A percentile compares a stretch with the other conserved stretches of the same genome.
Conservation (phyloP, 2,329 filamentous ascomycete species). For the Pestalotiopsis fici region DNA sequence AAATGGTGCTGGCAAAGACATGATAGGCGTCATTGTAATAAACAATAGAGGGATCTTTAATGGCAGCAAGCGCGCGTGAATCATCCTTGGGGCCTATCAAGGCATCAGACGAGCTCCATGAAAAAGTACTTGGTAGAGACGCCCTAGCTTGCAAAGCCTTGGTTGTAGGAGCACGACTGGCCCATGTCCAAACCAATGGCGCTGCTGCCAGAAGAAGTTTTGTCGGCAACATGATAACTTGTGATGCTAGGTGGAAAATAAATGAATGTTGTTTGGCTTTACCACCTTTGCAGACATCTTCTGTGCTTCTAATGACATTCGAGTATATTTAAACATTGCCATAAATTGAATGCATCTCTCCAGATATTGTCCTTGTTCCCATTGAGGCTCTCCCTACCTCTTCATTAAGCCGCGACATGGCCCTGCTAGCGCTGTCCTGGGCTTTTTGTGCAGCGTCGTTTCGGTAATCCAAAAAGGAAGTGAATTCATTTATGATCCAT, state of each 20-base stretch:
- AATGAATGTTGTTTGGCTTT: not conserved
- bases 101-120: not conserved
- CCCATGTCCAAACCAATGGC: not conserved
- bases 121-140: not conserved
- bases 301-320: not conserved
- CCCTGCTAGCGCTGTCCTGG: not conserved
- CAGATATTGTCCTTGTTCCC: not conserved
- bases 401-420: not conserved
- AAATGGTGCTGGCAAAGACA: slow-evolving; percentile 39
- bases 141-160: not conserved
- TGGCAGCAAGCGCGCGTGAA: not conserved
- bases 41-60: slow-evolving; percentile 25
- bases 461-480: not conserved
- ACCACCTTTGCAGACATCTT: not conserved
- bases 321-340: not conserved
- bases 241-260: not conserved
- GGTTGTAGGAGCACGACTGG: not conserved
- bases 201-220: not conserved
- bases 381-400: not conserved
- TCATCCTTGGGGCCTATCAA: not conserved
- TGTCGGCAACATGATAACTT: not conserved
- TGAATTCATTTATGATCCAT: not conserved
- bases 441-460: not conserved
- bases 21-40: slow-evolving; percentile 33
- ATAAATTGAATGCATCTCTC: not conserved